Conservation (phyloP, 495 filamentous ascomycete species). For the Tuber calosporum region DNA sequence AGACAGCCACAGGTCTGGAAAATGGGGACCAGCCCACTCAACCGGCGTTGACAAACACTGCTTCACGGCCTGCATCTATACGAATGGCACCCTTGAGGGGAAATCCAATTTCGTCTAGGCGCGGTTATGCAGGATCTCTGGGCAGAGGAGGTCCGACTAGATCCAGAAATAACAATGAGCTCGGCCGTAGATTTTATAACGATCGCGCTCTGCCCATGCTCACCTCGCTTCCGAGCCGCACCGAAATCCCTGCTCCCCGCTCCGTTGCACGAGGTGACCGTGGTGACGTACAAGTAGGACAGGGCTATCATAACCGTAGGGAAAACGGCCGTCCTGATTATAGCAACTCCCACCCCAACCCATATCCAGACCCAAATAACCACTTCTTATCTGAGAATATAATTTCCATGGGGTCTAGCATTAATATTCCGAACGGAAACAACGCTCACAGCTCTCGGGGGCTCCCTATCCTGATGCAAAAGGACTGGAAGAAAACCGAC, state of each 20-base stretch:
- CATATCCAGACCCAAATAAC: not conserved
- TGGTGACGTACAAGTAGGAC: constrained; percentile 1
- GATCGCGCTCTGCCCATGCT: not conserved
- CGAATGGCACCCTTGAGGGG: not conserved
- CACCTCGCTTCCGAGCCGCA: not conserved
- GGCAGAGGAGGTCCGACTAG: not conserved
- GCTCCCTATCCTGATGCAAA: not conserved
- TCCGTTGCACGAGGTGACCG: not conserved
- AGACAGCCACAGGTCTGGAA: not conserved
- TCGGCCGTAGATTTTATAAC: not conserved
- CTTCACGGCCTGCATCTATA: not conserved
- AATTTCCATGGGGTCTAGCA: not conserved
- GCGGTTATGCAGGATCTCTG: not conserved
- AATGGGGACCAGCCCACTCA: not conserved
- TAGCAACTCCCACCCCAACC: not conserved
- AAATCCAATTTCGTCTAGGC: not conserved
- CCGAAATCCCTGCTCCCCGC: not conserved
- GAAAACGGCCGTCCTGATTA: not conserved
- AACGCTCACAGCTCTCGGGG: not conserved
- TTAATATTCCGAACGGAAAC: not conserved
- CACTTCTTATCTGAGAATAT: not conserved
- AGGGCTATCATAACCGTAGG: not conserved
- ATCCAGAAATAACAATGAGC: not conserved
- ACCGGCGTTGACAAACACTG: not conserved
- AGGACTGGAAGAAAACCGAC: not conserved